A percentile compares a stretch with the other conserved stretches of the same genome.
Evolutionary conservation across 1,284 basidiomycete genomes (phyloP).

Genomic region (Volvariella surrecta): DNA sequence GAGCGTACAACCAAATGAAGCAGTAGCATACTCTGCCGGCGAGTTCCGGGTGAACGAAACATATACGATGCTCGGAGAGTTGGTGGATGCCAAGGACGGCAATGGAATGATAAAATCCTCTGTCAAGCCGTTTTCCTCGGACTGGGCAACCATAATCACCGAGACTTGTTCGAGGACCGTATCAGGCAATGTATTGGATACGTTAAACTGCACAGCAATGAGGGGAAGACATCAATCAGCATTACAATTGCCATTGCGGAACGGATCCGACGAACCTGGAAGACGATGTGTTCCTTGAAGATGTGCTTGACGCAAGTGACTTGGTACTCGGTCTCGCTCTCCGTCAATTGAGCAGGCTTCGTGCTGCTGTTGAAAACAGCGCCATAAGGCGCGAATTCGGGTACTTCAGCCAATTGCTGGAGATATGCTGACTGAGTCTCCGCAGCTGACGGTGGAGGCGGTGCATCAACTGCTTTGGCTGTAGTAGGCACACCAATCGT

Average conservation of each 20-base stretch:
- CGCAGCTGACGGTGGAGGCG: conserved; percentile 65
- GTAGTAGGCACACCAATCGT: conserved; percentile 67
- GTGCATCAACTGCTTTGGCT: conserved; percentile 51
- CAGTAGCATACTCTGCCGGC: conserved; percentile 72
- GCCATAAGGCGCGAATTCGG: conserved; percentile 85
- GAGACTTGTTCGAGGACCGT: conserved; percentile 93
- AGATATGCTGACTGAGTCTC: conserved; percentile 84
- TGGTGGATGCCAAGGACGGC: conserved; percentile 56
- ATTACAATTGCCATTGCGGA: not conserved
- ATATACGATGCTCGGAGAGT: conserved; percentile 80
- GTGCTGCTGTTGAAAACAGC: conserved; percentile 81
- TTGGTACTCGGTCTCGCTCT: conserved; percentile 97
- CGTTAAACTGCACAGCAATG: conserved; percentile 69
- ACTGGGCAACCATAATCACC: conserved; percentile 83
- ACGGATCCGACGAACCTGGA: conserved; percentile 58
- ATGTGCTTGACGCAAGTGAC: conserved; percentile 96
- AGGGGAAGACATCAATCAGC: not conserved
- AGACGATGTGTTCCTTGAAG: conserved; percentile 93
- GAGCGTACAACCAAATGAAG: conserved; percentile 89
- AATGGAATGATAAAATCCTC: conserved; percentile 96
- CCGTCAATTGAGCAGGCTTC: conserved; percentile 82
- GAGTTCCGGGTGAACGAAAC: conserved; percentile 87
- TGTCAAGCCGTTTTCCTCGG: conserved; percentile 71
- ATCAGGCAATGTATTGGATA: conserved; percentile 98
- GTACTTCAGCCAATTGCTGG: conserved; percentile 78